Evolutionary conservation across 371 early-diverging fungal species (phyloP), one percentile per base, ranked within the genome.

Genomic region (Capniomyces stellatus): DNA sequence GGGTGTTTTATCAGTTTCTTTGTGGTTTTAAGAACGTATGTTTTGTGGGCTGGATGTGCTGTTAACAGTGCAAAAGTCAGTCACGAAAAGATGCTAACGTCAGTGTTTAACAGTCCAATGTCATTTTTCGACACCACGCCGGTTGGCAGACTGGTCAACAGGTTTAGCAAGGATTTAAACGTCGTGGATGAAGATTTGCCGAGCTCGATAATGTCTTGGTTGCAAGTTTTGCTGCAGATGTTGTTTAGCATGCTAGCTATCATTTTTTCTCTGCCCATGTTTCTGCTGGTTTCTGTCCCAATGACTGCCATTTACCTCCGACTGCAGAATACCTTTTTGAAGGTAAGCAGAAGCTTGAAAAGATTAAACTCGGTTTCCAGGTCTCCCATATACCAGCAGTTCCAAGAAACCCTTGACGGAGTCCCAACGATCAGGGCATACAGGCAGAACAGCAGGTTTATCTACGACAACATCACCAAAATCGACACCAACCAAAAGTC

Each of bases 111-210:
- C 10, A 83, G 90, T 6, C 92, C 94, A n/a, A 90, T 89, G 87
- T 71, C 78, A 0, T 93, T 89, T 60, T 89, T 84, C 57, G 87
- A 91, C 59, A 79, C 83, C 0, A 92, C 89, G 1, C 96, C 91
- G 0, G 64, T 89, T 13, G 92, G 93, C 19, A 78, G 87, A 44
- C 81, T 92, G 29, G 59, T 92, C 40, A 81, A 89, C 55, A 73
- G 85, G 56, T 90, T 95, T 64, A 84, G 89, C 60, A 85, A 87
- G 51, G 91, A 96, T 68, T 74, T 87, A 52, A 77, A 75, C 57
- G 77, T 81, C 21, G 72, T 90, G 2, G 96, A 96, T 62, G 89
- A 88, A 52, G 61, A 67, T 1, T 72, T 82, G 51, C 88, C 77
- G 8, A 59, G 64, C 23, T 41, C 61, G 4, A 58, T 65, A 2